phyloP scores from a whole-genome alignment of 169 alveolate species.

The Plasmodium cynomolgi region DNA sequence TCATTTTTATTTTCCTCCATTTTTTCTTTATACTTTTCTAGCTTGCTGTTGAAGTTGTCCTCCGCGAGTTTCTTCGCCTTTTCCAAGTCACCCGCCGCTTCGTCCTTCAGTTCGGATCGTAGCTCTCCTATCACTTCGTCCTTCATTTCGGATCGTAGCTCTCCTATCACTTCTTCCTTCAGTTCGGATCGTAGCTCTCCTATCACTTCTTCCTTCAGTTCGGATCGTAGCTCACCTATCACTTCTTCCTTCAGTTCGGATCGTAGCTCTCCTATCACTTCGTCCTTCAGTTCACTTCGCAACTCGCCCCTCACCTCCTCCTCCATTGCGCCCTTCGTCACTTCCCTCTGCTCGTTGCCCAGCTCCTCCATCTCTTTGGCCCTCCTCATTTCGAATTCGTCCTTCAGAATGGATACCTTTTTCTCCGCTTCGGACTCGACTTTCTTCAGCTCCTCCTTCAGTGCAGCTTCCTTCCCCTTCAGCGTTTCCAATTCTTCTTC shows the following conservation, averaged over 20 bases:
- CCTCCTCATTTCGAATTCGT: constrained; percentile 21
- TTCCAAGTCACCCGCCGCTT: constrained; percentile 15
- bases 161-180: background rate
- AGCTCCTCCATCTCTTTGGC: constrained; percentile 16
- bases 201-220: background rate
- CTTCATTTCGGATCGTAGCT: background rate
- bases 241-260: background rate
- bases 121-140: constrained; percentile 18
- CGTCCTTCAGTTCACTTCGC: constrained; percentile 2
- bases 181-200: constrained; percentile 11
- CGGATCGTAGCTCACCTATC: background rate
- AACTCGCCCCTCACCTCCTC: background rate
- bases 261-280: constrained; percentile 13
- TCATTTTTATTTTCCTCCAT: constrained; percentile 65
- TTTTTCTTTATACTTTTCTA: constrained; percentile 71
- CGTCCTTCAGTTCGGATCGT: background rate
- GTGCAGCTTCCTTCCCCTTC: constrained; percentile 2
- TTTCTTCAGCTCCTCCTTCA: constrained; percentile 49
- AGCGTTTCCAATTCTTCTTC: constrained; percentile 16
- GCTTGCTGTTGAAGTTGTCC: constrained; percentile 16
- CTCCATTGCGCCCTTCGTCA: background rate
- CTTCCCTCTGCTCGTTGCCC: constrained; percentile 15
- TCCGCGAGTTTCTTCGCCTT: constrained; percentile 29
- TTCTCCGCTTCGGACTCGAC: constrained; percentile 24
- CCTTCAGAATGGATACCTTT: background rate